These are phyloP conservation scores for Candida tetrigidarum DNA, from an alignment of 1,139 yeast species.

Conservation along the genomic window DNA sequence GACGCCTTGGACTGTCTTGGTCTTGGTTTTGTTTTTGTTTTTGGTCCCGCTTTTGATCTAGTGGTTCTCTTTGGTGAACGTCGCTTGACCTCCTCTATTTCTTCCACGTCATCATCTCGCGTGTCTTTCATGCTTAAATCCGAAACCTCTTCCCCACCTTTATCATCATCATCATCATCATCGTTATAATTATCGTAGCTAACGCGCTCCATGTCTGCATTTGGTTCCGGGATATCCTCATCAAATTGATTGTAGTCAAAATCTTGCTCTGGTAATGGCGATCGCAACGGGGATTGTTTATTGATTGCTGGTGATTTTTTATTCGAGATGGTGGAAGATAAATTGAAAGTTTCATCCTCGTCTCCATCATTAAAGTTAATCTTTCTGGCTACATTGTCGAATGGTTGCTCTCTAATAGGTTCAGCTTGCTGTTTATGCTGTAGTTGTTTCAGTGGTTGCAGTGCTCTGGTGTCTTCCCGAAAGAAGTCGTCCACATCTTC, in stretches of 20 bases:
- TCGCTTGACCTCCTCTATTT: neutral
- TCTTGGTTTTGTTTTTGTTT: too few species aligned
- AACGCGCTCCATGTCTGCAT: neutral
- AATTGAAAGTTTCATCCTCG: constrained; percentile 38
- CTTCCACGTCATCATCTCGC: neutral
- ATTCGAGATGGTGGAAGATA: constrained; percentile 28
- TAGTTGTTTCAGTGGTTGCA: neutral
- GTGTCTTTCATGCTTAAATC: constrained; percentile 1
- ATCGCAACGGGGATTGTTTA: constrained; percentile 37
- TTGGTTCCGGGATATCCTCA: constrained; percentile 11
- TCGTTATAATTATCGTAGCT: too few species aligned
- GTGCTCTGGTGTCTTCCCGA: constrained; percentile 31
- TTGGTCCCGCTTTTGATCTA: neutral
- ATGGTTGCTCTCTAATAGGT: constrained; percentile 13
- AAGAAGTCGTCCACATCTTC: constrained; percentile 83
- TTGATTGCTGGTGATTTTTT: constrained; percentile 22
- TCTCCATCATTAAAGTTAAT: constrained; percentile 38
- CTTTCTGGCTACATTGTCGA: constrained; percentile 33
- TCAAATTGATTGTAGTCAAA: constrained; percentile 16
- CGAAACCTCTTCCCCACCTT: neutral
- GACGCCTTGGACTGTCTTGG: constrained; percentile 1
- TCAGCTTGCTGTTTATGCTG: neutral
- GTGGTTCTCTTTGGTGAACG: neutral
- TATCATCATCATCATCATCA: constrained; percentile 4
- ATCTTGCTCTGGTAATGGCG: constrained; percentile 34